Conservation (phyloP, 2,329 filamentous ascomycete species). For the Coleophoma eucalyptorum region DNA sequence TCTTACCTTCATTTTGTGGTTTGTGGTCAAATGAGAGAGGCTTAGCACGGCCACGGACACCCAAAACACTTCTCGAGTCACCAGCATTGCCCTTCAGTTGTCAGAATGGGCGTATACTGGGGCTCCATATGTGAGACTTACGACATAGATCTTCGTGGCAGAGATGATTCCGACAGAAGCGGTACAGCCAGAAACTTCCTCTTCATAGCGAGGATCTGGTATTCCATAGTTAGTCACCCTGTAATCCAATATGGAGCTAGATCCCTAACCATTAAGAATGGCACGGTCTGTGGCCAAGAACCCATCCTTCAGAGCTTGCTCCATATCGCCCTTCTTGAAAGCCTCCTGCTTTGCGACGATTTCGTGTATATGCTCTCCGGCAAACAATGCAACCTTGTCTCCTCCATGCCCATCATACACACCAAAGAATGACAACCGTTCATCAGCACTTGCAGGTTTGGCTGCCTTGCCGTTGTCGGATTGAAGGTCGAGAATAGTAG, state of each 20-base stretch:
- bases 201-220: constrained; percentile 93
- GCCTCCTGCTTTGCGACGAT: constrained; percentile 94
- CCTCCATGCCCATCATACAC: constrained; percentile 98
- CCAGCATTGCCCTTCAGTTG: constrained; percentile 81
- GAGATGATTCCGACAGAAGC: constrained; percentile 88
- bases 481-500: constrained; percentile 82
- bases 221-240: constrained; percentile 19
- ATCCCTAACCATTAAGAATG: constrained; percentile 78
- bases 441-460: constrained; percentile 56
- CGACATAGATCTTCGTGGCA: constrained; percentile 89
- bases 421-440: constrained; percentile 89
- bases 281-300: constrained; percentile 95
- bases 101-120: constrained; percentile 17
- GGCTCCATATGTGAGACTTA: constrained; percentile 49
- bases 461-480: constrained; percentile 45
- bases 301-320: constrained; percentile 94
- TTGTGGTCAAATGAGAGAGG: constrained; percentile 99
- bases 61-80: constrained; percentile 90
- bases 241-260: not conserved
- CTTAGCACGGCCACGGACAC: constrained; percentile 95
- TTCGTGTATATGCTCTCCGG: constrained; percentile 87
- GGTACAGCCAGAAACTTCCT: constrained; percentile 97
- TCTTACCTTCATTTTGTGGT: constrained; percentile 89
- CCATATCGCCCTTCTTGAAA: constrained; percentile 86
- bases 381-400: constrained; percentile 91